Percentiles rank a stretch among this genome's conserved stretches.
phyloP scores from a whole-genome alignment of 1,284 basidiomycete species.

The Moesziomyces parantarcticus region DNA sequence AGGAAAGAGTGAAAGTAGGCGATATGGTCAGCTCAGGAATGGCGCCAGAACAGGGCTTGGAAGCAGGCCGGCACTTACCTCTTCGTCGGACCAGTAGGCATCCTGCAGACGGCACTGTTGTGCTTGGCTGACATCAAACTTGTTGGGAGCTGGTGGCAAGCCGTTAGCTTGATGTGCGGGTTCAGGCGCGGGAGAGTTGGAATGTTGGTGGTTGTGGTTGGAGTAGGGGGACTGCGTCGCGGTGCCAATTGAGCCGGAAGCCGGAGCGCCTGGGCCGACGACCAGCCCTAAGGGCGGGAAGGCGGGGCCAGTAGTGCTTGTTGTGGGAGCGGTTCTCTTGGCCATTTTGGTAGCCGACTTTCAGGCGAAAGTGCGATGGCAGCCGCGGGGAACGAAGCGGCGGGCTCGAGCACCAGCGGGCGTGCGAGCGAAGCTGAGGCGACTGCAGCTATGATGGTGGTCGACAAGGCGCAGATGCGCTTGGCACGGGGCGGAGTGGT shows the following conservation, averaged over 20 bases:
- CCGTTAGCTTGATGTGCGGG: conserved; percentile 33
- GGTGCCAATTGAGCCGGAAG: conserved; percentile 24
- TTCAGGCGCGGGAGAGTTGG: conserved; percentile 24
- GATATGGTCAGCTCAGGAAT: not conserved
- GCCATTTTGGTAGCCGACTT: conserved; percentile 25
- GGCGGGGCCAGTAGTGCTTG: conserved; percentile 43
- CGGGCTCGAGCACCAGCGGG: conserved; percentile 31
- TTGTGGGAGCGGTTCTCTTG: conserved; percentile 43
- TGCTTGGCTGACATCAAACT: conserved; percentile 61
- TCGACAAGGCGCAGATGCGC: conserved; percentile 7
- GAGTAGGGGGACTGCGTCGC: conserved; percentile 27
- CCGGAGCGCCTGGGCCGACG: conserved; percentile 47
- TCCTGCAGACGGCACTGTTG: conserved; percentile 80
- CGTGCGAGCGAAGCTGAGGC: conserved; percentile 7
- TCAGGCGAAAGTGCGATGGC: conserved; percentile 5
- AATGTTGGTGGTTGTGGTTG: conserved; percentile 15
- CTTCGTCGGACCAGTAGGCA: conserved; percentile 98
- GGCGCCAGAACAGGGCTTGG: not conserved
- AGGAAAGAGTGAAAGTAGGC: not conserved
- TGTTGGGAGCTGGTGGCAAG: conserved; percentile 58
- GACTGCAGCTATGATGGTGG: conserved; percentile 23
- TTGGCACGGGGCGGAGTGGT: not conserved
- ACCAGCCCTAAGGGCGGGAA: conserved; percentile 56
- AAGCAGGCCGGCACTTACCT: conserved; percentile 68
- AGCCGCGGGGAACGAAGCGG: conserved; percentile 28